These are phyloP conservation scores for Lactarius akahatsu DNA, from an alignment of 768 basidiomycete species.

Conservation along the genomic window DNA sequence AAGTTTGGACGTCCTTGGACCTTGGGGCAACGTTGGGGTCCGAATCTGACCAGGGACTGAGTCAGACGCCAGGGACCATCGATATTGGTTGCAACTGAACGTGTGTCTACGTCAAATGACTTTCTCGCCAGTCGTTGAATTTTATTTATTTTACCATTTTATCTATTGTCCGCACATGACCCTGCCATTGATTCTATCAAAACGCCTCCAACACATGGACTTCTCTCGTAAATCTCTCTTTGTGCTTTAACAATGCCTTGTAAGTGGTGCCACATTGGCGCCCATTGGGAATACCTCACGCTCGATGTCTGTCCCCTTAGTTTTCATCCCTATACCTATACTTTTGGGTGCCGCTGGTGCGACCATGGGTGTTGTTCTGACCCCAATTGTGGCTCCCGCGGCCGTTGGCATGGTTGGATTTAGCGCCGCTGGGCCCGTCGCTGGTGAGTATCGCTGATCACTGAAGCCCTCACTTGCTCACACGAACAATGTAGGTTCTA, in stretches of 20 bases:
- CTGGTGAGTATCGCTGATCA: not conserved
- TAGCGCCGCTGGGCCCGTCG: conserved; percentile 12
- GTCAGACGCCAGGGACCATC: no score
- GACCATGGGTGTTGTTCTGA: not conserved
- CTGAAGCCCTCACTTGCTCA: not conserved
- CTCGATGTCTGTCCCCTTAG: not conserved
- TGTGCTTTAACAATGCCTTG: not conserved
- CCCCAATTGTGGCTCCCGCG: not conserved
- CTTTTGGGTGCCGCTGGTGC: not conserved
- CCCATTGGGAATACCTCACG: not conserved
- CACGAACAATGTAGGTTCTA: not conserved
- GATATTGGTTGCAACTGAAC: no score
- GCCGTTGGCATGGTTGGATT: conserved; percentile 4
- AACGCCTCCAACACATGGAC: no score
- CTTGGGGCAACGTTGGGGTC: no score
- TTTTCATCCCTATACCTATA: not conserved
- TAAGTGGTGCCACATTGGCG: conserved; percentile 1
- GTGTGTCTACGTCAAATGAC: no score
- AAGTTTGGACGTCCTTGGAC: no score
- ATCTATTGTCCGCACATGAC: no score
- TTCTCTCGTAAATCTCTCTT: not conserved
- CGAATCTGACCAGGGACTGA: no score
- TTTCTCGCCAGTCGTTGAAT: no score
- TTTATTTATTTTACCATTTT: no score
- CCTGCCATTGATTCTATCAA: no score